These are phyloP conservation scores for Vaccinium corymbosum DNA, from an alignment of 148 eudicot species.

Conservation along the genomic window DNA sequence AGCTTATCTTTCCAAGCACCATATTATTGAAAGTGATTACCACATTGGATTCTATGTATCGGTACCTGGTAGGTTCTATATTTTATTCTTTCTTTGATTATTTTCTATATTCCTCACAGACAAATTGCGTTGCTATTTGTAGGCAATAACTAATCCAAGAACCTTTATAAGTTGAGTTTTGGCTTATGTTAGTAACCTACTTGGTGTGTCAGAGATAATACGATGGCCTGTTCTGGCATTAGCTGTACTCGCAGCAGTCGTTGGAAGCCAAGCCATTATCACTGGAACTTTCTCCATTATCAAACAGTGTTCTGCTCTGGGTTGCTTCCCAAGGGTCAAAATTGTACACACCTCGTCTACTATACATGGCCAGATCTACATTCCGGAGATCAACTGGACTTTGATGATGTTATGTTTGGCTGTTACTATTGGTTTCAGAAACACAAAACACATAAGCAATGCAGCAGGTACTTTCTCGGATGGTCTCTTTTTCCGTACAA, in stretches of 20 bases:
- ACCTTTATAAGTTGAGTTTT: not conserved
- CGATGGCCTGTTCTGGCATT: slow-evolving; percentile 67
- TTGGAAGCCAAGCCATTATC: slow-evolving; percentile 75
- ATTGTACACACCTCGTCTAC: slow-evolving; percentile 65
- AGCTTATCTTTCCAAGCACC: slow-evolving; percentile 70
- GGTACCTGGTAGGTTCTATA: slow-evolving; percentile 47
- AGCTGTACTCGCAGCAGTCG: slow-evolving; percentile 71
- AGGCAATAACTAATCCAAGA: slow-evolving; percentile 56
- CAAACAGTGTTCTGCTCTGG: slow-evolving; percentile 65
- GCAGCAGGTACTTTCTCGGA: slow-evolving; percentile 52
- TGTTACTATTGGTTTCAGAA: slow-evolving; percentile 64
- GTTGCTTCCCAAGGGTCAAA: slow-evolving; percentile 65
- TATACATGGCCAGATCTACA: slow-evolving; percentile 67
- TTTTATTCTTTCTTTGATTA: not conserved
- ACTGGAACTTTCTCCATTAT: slow-evolving; percentile 72
- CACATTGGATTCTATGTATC: slow-evolving; percentile 66
- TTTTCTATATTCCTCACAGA: not conserved
- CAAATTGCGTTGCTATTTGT: not conserved
- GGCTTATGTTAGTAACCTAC: not conserved
- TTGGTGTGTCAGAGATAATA: slow-evolving; percentile 40
- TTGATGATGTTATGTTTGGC: slow-evolving; percentile 71
- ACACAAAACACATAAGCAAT: slow-evolving; percentile 68
- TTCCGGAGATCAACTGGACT: slow-evolving; percentile 67
- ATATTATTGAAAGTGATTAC: slow-evolving; percentile 37
- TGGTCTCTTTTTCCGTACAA: not conserved